Base-by-base conservation (phyloP, 176 grass and related monocot species). In the Carex scoparia region DNA sequence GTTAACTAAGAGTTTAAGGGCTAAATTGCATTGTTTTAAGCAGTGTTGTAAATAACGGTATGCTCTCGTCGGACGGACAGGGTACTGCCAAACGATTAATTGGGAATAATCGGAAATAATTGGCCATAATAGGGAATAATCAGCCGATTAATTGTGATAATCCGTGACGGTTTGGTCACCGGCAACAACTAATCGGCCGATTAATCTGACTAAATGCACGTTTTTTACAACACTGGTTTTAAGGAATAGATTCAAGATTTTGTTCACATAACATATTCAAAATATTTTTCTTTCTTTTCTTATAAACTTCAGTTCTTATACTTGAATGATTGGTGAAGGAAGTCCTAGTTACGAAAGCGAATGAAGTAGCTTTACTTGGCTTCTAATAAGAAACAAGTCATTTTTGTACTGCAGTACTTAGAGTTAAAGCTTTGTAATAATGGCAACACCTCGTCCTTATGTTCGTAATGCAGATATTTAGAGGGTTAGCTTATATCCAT, bases 401-500 rank as follows among this genome's bases (percentile, higher is more conserved):
- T 6, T 77, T 77, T 73, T 77, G 27, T 56, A 16, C 51, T 56
- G 9, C 44, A 6, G 13, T 74, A 51, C 42, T 11, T 51, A n/a
- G 44, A 19, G 35, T 31, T 23, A 53, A 11, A 78, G 3, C 1
- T 78, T 78, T n/a, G 49, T 57, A 30, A 57, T 56, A 78, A 78
- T 78, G 48, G 2, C 15, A 5, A 58, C 51, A 35, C 33, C 4
- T 14, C 7, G 12, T 56, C 12, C 13, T 78, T 37, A 0, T 79
- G 13, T 67, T 44, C 55, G 82, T 44, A 44, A 38, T 93, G 83
- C 82, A 98, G 95, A 93, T 98, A 87, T 98, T 98, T 71, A 85
- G 91, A 44, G 95, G 95, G 32, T 91, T 98, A 82, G 91, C 92
- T 85, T 98, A 98, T 88, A 98, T 94, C 79, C 95, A 98, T 86